Percentiles rank a stretch among this genome's conserved stretches.
Conservation (phyloP, 805 yeast species). For the Starmerella roubikii region DNA sequence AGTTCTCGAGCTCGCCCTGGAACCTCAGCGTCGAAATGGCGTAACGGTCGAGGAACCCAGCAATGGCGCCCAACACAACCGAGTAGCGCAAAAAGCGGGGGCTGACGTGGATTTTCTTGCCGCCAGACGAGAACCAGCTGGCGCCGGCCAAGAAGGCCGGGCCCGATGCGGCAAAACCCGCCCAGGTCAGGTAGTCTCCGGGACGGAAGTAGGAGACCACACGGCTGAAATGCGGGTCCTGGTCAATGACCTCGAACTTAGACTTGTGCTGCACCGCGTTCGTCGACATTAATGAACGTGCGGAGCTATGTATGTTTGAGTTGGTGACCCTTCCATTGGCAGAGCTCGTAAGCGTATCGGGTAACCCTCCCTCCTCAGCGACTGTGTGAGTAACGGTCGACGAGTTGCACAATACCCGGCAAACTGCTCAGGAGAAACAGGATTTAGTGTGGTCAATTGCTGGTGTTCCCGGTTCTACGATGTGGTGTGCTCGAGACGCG, state of each 20-base stretch:
- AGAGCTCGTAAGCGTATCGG: too few relatives aligned
- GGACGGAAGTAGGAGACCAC: slow-evolving; percentile 62
- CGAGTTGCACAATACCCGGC: too few relatives aligned
- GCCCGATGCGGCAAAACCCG: slow-evolving; percentile 34
- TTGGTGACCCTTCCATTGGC: slow-evolving; percentile 1
- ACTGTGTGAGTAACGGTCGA: too few relatives aligned
- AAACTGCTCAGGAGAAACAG: too few relatives aligned
- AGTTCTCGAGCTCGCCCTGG: slow-evolving; percentile 65
- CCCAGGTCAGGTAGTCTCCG: slow-evolving; percentile 46
- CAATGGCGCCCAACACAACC: slow-evolving; percentile 47
- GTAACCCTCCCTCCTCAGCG: too few relatives aligned
- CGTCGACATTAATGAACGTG: slow-evolving; percentile 8
- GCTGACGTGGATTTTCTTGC: slow-evolving; percentile 36
- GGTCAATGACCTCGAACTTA: slow-evolving; percentile 43
- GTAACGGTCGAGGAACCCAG: slow-evolving; percentile 66
- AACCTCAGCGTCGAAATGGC: slow-evolving; percentile 54
- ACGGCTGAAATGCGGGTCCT: slow-evolving; percentile 61
- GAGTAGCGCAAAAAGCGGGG: slow-evolving; percentile 51
- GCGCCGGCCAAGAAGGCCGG: slow-evolving; percentile 35
- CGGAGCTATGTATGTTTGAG: neutral
- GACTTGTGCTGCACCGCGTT: slow-evolving; percentile 22
- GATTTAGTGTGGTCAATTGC: too few relatives aligned
- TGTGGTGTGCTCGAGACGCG: too few relatives aligned
- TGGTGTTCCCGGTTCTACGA: too few relatives aligned
- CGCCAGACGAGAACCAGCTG: slow-evolving; percentile 39